These are phyloP conservation scores for Leptographium radiaticola DNA, from an alignment of 2,329 filamentous ascomycete species.

Conservation along the genomic window DNA sequence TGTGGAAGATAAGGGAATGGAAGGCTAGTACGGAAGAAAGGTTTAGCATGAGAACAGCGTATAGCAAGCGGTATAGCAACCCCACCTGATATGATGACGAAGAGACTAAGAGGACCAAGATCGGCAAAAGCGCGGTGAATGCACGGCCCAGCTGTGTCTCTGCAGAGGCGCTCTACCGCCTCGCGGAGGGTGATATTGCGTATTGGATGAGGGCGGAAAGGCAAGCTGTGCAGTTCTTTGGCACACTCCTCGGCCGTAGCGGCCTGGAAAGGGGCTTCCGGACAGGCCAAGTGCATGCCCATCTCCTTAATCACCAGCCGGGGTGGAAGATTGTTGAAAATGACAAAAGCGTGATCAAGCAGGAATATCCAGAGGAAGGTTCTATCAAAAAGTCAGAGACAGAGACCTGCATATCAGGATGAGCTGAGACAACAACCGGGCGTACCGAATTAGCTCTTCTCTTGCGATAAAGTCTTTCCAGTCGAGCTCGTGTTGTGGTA, in stretches of 20 bases:
- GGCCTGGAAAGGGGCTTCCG: slow-evolving; percentile 3
- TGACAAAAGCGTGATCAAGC: slow-evolving; percentile 4
- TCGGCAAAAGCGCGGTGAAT: background rate
- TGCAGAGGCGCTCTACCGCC: slow-evolving; percentile 1
- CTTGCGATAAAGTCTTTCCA: slow-evolving; percentile 1
- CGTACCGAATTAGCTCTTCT: slow-evolving; percentile 3
- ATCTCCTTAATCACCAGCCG: slow-evolving; percentile 6
- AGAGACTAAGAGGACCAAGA: background rate
- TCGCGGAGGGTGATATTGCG: background rate
- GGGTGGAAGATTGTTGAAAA: slow-evolving; percentile 7
- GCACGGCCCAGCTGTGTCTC: background rate
- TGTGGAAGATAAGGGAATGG: slow-evolving; percentile 2
- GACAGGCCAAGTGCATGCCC: slow-evolving; percentile 5
- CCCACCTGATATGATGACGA: background rate
- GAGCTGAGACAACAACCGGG: too few species aligned
- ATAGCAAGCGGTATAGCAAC: background rate
- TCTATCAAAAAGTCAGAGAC: background rate
- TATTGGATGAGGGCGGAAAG: background rate
- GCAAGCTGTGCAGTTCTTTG: background rate
- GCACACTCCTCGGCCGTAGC: slow-evolving; percentile 1
- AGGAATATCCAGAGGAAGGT: slow-evolving; percentile 2
- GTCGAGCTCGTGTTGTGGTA: background rate
- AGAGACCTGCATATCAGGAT: background rate
- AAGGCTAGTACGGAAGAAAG: background rate
- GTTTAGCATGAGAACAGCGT: background rate